Percentiles rank a stretch among this genome's conserved stretches.
phyloP scores from a whole-genome alignment of 805 yeast species.

The Metschnikowia noctiluminum region DNA sequence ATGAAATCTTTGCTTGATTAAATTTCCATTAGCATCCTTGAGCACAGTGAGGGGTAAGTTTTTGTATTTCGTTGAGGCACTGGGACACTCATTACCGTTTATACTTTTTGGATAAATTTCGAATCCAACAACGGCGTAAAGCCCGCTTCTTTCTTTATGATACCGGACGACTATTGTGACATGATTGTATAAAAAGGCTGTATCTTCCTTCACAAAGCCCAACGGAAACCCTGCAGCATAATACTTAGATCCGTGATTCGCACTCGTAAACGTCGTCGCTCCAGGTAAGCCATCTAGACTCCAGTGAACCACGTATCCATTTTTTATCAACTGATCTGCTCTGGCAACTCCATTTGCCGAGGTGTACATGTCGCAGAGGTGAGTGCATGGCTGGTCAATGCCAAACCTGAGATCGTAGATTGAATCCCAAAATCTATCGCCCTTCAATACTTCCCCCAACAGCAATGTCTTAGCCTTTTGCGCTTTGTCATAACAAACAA shows the following conservation, averaged over 20 bases:
- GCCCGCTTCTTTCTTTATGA: conserved; percentile 41
- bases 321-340: conserved; percentile 59
- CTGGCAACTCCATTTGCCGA: conserved; percentile 47
- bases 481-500: conserved; percentile 67
- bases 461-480: conserved; percentile 56
- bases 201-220: conserved; percentile 61
- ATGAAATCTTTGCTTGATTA: conserved; percentile 27
- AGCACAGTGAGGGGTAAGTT: conserved; percentile 50
- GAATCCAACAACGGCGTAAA: conserved; percentile 74
- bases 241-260: conserved; percentile 57
- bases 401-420: conserved; percentile 65
- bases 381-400: conserved; percentile 60
- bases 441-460: conserved; percentile 72
- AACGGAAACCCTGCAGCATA: conserved; percentile 86
- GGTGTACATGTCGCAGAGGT: conserved; percentile 66
- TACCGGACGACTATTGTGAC: conserved; percentile 76
- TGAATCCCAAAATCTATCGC: conserved; percentile 76
- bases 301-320: conserved; percentile 83
- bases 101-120: conserved; percentile 88
- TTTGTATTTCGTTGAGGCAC: conserved; percentile 57
- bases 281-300: conserved; percentile 80
- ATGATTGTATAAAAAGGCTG: conserved; percentile 69
- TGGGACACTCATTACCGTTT: conserved; percentile 66
- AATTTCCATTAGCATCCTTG: conserved; percentile 23
- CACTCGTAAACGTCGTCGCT: conserved; percentile 72